phyloP scores from a whole-genome alignment of 2,329 filamentous ascomycete species.

The Sporothrix pseudoabietina region DNA sequence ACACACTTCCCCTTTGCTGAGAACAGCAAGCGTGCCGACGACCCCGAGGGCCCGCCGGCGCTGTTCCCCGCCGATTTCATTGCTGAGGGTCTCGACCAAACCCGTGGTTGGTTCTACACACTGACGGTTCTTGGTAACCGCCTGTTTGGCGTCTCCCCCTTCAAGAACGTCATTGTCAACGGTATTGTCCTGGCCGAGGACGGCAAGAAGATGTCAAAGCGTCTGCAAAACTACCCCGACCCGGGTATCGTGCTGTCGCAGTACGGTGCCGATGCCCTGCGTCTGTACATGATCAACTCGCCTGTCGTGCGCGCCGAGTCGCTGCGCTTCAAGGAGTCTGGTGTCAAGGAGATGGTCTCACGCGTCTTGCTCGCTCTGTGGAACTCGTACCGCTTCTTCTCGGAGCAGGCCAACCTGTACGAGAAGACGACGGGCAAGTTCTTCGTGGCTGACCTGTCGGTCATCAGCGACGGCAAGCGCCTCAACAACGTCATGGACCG shows the following conservation, averaged over 20 bases:
- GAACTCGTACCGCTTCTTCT: slow-evolving; percentile 98
- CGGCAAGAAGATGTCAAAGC: slow-evolving; percentile 98
- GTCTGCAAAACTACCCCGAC: slow-evolving; percentile 94
- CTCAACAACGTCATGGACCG: slow-evolving; percentile 86
- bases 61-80: slow-evolving; percentile 57
- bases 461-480: slow-evolving; percentile 32
- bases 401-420: slow-evolving; percentile 79
- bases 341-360: slow-evolving; percentile 92
- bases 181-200: slow-evolving; percentile 57
- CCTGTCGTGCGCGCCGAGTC: slow-evolving; percentile 92
- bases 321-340: slow-evolving; percentile 84
- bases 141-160: slow-evolving; percentile 63
- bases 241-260: slow-evolving; percentile 79
- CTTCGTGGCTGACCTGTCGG: slow-evolving; percentile 75
- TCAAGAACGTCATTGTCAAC: slow-evolving; percentile 71
- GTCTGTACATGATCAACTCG: slow-evolving; percentile 95
- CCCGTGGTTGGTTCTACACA: slow-evolving; percentile 96
- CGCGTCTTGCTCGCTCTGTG: slow-evolving; percentile 88
- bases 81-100: slow-evolving; percentile 68
- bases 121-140: slow-evolving; percentile 85
- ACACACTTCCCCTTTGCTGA: slow-evolving; percentile 70
- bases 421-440: slow-evolving; percentile 82
- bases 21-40: slow-evolving; percentile 81
- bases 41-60: slow-evolving; percentile 42
- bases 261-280: slow-evolving; percentile 88